Conservation (phyloP, 495 filamentous ascomycete species). For the Trichocladium uniseriatum region DNA sequence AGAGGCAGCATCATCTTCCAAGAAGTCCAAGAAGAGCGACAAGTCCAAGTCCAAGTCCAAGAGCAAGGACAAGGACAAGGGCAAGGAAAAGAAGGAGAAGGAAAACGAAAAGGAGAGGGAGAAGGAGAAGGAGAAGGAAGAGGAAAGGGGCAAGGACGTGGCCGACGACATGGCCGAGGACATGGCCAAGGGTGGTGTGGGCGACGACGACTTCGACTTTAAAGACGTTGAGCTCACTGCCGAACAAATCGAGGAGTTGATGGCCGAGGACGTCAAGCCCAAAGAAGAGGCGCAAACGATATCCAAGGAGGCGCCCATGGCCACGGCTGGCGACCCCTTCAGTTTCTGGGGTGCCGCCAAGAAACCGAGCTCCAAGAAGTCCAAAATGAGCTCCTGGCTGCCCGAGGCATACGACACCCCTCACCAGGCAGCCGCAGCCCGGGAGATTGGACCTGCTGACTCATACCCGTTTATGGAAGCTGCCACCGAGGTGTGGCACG, state of each 20-base stretch:
- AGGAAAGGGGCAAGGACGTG: slow-evolving; percentile 12
- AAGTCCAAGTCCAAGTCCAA: slow-evolving; percentile 19
- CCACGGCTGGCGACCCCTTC: slow-evolving; percentile 26
- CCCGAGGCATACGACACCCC: slow-evolving; percentile 7
- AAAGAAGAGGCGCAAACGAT: slow-evolving; percentile 19
- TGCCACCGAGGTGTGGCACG: slow-evolving; percentile 28
- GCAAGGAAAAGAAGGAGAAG: slow-evolving; percentile 11
- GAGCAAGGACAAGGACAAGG: slow-evolving; percentile 16
- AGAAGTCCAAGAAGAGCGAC: slow-evolving; percentile 34
- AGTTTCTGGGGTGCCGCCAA: slow-evolving; percentile 41
- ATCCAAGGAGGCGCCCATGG: slow-evolving; percentile 4
- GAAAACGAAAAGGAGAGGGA: slow-evolving; percentile 5
- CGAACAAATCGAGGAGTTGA: slow-evolving; percentile 30
- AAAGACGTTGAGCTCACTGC: slow-evolving; percentile 33
- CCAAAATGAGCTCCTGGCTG: slow-evolving; percentile 14
- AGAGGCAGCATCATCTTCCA: slow-evolving; percentile 18
- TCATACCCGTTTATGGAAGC: slow-evolving; percentile 34
- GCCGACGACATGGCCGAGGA: slow-evolving; percentile 15
- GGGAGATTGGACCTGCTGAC: slow-evolving; percentile 33
- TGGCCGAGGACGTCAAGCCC: slow-evolving; percentile 12
- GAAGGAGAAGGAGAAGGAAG: slow-evolving; percentile 10
- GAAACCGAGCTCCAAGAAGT: slow-evolving; percentile 21
- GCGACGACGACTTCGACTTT: slow-evolving; percentile 22
- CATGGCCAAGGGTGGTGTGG: neutral
- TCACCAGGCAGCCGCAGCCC: slow-evolving; percentile 9